Evolutionary conservation across 2,329 filamentous ascomycete species (phyloP).

Genomic region (Fusarium sp.): DNA sequence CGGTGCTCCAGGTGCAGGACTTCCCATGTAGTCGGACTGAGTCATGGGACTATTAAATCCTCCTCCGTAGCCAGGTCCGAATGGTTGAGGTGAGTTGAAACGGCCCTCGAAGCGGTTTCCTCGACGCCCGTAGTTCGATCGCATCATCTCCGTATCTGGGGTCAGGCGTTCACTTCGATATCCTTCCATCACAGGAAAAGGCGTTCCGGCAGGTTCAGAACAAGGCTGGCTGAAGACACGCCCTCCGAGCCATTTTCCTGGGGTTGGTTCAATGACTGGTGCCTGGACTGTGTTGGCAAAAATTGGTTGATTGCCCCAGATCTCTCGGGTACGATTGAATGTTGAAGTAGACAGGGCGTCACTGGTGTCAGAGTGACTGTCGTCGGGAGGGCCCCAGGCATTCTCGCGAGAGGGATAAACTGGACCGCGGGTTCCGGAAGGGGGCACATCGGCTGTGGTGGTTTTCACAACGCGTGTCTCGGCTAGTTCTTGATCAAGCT

Average conservation of each 20-base stretch:
- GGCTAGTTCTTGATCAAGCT: slow-evolving; percentile 75
- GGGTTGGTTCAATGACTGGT: slow-evolving; percentile 49
- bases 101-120: slow-evolving; percentile 59
- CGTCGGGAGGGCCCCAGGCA: slow-evolving; percentile 64
- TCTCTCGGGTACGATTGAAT: slow-evolving; percentile 63
- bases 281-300: slow-evolving; percentile 50
- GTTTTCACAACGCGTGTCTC: slow-evolving; percentile 69
- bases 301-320: slow-evolving; percentile 63
- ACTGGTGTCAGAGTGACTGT: slow-evolving; percentile 65
- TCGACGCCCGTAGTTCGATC: slow-evolving; percentile 55
- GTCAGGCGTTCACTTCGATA: slow-evolving; percentile 58
- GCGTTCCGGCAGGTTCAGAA: slow-evolving; percentile 49
- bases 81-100: slow-evolving; percentile 49
- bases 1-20: slow-evolving; percentile 47
- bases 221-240: slow-evolving; percentile 52
- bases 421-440: slow-evolving; percentile 34
- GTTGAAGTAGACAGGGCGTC: slow-evolving; percentile 62
- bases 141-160: slow-evolving; percentile 59
- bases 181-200: slow-evolving; percentile 51
- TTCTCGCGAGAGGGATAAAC: slow-evolving; percentile 49
- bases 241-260: slow-evolving; percentile 56
- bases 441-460: slow-evolving; percentile 53
- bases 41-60: slow-evolving; percentile 47
- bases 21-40: slow-evolving; percentile 51
- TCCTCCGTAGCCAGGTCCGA: slow-evolving; percentile 49